These are phyloP conservation scores for Vararia minispora DNA, from an alignment of 768 basidiomycete species.

Conservation along the genomic window DNA sequence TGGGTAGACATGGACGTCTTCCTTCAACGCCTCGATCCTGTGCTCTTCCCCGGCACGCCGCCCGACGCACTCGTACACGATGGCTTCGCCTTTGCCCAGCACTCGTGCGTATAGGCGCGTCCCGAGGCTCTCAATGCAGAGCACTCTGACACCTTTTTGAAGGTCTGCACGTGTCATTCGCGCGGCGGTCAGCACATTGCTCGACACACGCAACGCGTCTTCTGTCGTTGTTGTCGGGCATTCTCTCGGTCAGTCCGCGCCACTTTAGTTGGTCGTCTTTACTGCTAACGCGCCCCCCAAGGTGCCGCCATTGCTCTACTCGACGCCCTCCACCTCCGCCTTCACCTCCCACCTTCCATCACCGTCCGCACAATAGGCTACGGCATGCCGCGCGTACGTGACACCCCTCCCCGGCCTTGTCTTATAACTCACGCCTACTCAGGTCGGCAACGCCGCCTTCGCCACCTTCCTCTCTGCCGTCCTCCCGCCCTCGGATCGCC, in stretches of 20 bases:
- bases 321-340: slow-evolving; percentile 16
- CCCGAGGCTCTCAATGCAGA: too few relatives aligned
- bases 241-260: background rate
- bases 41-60: slow-evolving; percentile 45
- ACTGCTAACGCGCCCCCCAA: slow-evolving; percentile 18
- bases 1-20: slow-evolving; percentile 38
- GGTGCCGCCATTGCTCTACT: slow-evolving; percentile 19
- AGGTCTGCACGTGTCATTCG: slow-evolving; percentile 35
- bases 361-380: slow-evolving; percentile 11
- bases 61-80: slow-evolving; percentile 34
- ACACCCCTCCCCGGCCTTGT: background rate
- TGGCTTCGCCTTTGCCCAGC: slow-evolving; percentile 44
- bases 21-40: slow-evolving; percentile 27
- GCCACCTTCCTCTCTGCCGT: slow-evolving; percentile 4
- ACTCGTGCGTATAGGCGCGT: slow-evolving; percentile 26
- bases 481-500: too few relatives aligned
- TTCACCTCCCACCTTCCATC: slow-evolving; percentile 12
- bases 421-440: too few relatives aligned
- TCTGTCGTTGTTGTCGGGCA: slow-evolving; percentile 29
- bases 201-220: slow-evolving; percentile 26
- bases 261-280: slow-evolving; percentile 4
- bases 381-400: slow-evolving; percentile 17
- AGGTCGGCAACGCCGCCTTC: slow-evolving; percentile 8
- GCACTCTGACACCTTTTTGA: too few relatives aligned
- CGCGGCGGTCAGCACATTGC: slow-evolving; percentile 28